A percentile compares a stretch with the other conserved stretches of the same genome.
Evolutionary conservation across 768 basidiomycete genomes (phyloP).

Genomic region (Trametopsis cervina): DNA sequence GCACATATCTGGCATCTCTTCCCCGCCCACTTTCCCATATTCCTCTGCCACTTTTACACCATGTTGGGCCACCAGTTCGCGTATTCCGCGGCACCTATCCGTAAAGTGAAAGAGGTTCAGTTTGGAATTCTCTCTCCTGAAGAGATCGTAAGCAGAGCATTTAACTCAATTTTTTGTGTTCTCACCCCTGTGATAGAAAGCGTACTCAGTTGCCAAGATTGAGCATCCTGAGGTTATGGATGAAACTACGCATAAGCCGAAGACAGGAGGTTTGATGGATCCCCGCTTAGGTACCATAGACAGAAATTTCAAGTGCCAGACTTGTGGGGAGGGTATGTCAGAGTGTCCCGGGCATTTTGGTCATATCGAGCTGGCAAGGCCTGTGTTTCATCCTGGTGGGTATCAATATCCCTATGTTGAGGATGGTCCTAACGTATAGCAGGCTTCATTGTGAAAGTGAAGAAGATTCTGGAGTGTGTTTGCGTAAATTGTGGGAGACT

Average conservation of each 20-base stretch:
- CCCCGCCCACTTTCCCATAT: conserved; percentile 6
- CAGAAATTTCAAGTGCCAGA: conserved; percentile 98
- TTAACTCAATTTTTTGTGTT: background rate
- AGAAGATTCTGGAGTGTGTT: conserved; percentile 98
- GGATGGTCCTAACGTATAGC: conserved; percentile 1
- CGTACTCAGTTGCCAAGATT: conserved; percentile 95
- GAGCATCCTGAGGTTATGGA: conserved; percentile 99
- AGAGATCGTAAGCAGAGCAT: conserved; percentile 73
- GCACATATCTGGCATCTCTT: conserved; percentile 5
- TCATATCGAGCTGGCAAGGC: conserved; percentile 92
- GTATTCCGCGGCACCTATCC: conserved; percentile 88
- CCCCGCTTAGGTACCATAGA: conserved; percentile 97
- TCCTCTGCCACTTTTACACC: conserved; percentile 15
- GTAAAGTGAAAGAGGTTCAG: conserved; percentile 95
- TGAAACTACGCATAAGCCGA: conserved; percentile 83
- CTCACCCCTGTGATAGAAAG: conserved; percentile 62
- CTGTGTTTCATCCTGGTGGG: conserved; percentile 95
- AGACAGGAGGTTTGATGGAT: conserved; percentile 94
- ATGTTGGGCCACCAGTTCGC: conserved; percentile 91
- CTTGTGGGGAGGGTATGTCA: conserved; percentile 99
- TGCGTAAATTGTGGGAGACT: conserved; percentile 98
- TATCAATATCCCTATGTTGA: no score
- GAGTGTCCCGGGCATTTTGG: conserved; percentile 99
- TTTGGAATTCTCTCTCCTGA: conserved; percentile 98
- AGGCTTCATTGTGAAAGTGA: conserved; percentile 98